Evolutionary conservation across 164 flowering plant genomes (phyloP).

Genomic region (Stephania cephalantha): DNA sequence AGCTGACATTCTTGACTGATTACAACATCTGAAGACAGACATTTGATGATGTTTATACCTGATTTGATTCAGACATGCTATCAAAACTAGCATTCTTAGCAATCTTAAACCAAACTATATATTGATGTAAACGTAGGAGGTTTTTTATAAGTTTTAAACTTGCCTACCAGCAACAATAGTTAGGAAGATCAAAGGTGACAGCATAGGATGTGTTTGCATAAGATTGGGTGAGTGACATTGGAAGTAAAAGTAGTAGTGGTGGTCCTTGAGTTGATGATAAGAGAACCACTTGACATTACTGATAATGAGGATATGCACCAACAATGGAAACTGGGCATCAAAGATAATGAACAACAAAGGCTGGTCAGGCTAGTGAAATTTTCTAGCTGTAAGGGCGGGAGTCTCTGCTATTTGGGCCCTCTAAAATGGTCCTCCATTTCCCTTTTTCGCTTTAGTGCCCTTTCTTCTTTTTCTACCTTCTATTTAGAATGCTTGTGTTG

Average conservation of each 20-base stretch:
- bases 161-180: not conserved
- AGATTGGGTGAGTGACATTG: not conserved
- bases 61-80: not conserved
- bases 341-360: not conserved
- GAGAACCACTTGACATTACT: conserved; percentile 2
- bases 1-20: not conserved
- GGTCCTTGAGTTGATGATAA: conserved; percentile 4
- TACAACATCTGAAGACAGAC: not conserved
- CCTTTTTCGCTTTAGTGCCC: not conserved
- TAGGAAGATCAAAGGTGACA: not conserved
- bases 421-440: not conserved
- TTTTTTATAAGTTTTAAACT: not conserved
- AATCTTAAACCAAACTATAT: not conserved
- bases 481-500: not conserved
- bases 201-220: not conserved
- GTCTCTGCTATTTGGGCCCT: conserved; percentile 6
- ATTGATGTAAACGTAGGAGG: not conserved
- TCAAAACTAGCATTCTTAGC: not conserved
- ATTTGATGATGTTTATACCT: not conserved
- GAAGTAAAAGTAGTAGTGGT: not conserved
- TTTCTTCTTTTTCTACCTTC: not conserved
- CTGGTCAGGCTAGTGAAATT: not conserved
- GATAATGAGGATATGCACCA: conserved; percentile 3
- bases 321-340: not conserved
- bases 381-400: not conserved